Conservation (phyloP, 441 rosid genomes). For the Aleurites moluccanus region DNA sequence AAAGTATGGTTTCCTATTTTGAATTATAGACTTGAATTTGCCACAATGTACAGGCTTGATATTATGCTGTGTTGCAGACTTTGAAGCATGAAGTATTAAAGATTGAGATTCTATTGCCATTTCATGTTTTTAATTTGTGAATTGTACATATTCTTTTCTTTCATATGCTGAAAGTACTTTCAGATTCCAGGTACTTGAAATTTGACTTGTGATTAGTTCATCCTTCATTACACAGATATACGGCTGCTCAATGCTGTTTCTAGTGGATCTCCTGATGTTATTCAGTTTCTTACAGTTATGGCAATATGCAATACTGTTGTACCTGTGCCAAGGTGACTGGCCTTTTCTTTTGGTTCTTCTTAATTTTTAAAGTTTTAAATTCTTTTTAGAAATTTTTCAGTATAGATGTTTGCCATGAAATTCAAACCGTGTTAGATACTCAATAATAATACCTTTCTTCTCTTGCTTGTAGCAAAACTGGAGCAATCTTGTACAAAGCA, state of each 20-base stretch:
- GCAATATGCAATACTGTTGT: constrained; percentile 95
- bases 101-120: constrained; percentile 5
- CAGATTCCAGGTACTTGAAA: neutral
- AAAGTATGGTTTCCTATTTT: neutral
- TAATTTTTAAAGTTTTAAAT: neutral
- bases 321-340: constrained; percentile 73
- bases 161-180: neutral
- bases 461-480: constrained; percentile 67
- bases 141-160: neutral
- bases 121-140: neutral
- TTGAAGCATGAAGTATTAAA: neutral
- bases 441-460: constrained; percentile 2
- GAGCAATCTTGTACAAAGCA: constrained; percentile 79
- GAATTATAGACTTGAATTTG: neutral
- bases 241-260: constrained; percentile 69
- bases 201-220: constrained; percentile 22
- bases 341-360: neutral
- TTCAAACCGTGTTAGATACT: constrained; percentile 7
- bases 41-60: neutral
- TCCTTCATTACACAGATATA: constrained; percentile 46
- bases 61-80: neutral
- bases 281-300: constrained; percentile 88
- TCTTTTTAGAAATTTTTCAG: neutral
- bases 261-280: constrained; percentile 81
- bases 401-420: neutral